phyloP scores from a whole-genome alignment of 2,329 filamentous ascomycete genomes.

The Diaporthe sp. region DNA sequence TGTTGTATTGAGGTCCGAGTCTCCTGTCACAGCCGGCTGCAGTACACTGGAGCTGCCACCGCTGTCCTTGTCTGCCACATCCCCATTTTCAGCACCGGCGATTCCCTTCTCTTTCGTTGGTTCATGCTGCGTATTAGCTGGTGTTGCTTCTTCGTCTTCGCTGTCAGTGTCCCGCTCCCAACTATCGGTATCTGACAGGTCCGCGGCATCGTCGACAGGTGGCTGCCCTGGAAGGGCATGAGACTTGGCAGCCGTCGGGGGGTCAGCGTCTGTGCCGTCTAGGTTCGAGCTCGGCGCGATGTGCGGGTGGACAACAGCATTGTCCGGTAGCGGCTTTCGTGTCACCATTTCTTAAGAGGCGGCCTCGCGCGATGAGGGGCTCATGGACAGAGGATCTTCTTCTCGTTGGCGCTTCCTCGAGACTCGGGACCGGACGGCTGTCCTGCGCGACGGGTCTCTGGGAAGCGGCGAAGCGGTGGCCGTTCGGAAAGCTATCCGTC shows the following conservation, averaged over 20 bases:
- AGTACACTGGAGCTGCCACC: slow-evolving; percentile 1
- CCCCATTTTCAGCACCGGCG: background rate
- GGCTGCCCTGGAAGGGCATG: background rate
- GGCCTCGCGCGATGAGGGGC: slow-evolving; percentile 21
- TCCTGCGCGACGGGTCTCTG: background rate
- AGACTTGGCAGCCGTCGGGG: background rate
- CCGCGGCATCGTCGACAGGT: slow-evolving; percentile 15
- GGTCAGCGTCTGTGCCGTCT: slow-evolving; percentile 45
- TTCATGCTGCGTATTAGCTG: background rate
- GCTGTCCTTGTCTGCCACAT: background rate
- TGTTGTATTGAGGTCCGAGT: background rate
- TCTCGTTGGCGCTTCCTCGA: background rate
- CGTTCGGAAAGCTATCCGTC: background rate
- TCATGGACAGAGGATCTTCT: slow-evolving; percentile 17
- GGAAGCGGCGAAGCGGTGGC: too few species aligned
- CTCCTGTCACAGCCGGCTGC: slow-evolving; percentile 4
- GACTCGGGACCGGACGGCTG: background rate
- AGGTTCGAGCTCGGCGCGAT: slow-evolving; percentile 44
- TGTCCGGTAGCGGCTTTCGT: slow-evolving; percentile 54
- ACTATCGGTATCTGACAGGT: slow-evolving; percentile 42
- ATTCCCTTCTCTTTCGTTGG: background rate
- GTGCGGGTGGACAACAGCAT: slow-evolving; percentile 46
- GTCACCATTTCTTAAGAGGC: slow-evolving; percentile 54
- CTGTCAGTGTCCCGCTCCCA: slow-evolving; percentile 36
- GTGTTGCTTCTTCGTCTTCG: slow-evolving; percentile 31